Conservation (phyloP, 257 asterid genomes). For the Penstemon davidsonii region DNA sequence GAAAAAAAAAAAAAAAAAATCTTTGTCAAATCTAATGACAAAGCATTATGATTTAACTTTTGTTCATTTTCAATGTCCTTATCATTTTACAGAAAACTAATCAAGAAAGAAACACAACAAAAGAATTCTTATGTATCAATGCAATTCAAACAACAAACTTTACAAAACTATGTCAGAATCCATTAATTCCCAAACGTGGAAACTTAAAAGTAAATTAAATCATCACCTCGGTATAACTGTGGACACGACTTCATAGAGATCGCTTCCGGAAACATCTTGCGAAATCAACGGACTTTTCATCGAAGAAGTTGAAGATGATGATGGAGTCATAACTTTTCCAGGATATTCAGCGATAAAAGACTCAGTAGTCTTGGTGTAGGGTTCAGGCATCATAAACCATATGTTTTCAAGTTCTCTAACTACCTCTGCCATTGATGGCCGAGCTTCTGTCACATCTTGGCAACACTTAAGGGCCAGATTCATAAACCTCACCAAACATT, state of each 20-base stretch:
- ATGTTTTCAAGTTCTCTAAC: slow-evolving; percentile 67
- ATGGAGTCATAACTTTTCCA: slow-evolving; percentile 28
- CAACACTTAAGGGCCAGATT: slow-evolving; percentile 69
- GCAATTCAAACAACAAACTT: background rate
- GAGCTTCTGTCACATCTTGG: slow-evolving; percentile 51
- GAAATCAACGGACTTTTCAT: slow-evolving; percentile 41
- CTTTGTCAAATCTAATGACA: too few relatives aligned
- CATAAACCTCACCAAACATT: slow-evolving; percentile 57
- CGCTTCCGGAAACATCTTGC: slow-evolving; percentile 56
- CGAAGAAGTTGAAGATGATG: slow-evolving; percentile 44
- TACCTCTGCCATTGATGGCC: slow-evolving; percentile 71
- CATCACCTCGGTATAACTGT: slow-evolving; percentile 58
- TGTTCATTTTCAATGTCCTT: too few relatives aligned
- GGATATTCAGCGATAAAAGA: slow-evolving; percentile 32
- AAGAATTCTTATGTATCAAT: background rate
- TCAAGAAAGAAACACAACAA: too few relatives aligned
- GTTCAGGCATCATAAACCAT: slow-evolving; percentile 56
- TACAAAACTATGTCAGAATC: background rate
- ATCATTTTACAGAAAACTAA: too few relatives aligned
- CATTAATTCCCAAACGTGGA: background rate
- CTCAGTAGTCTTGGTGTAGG: slow-evolving; percentile 39
- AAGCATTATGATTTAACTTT: too few relatives aligned
- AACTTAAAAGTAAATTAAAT: background rate
- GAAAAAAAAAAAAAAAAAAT: too few relatives aligned
- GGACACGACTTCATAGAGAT: slow-evolving; percentile 60